Conservation (phyloP, 768 basidiomycete genomes). For the Collybia sordida region DNA sequence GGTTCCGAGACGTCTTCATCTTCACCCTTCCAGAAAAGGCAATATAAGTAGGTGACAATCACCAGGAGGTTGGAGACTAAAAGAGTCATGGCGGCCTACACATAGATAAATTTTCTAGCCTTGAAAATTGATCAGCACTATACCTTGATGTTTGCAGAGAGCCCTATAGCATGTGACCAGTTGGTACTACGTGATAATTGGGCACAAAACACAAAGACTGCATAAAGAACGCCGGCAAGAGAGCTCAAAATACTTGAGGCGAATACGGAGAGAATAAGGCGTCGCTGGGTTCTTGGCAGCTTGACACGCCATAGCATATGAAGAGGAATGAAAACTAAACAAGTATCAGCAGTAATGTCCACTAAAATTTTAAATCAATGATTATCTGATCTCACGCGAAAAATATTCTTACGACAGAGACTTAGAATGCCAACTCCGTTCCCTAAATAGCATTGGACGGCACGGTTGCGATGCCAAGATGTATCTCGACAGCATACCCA, state of each 20-base stretch:
- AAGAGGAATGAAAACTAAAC: slow-evolving; percentile 22
- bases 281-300: slow-evolving; percentile 16
- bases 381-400: background rate
- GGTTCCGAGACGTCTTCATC: slow-evolving; percentile 8
- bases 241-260: slow-evolving; percentile 21
- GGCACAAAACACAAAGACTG: slow-evolving; percentile 14
- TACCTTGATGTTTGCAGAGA: slow-evolving; percentile 19
- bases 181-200: slow-evolving; percentile 4
- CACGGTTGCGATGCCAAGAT: slow-evolving; percentile 10
- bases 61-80: slow-evolving; percentile 23
- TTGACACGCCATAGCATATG: slow-evolving; percentile 22
- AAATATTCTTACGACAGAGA: slow-evolving; percentile 12
- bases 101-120: background rate
- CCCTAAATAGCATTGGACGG: slow-evolving; percentile 12
- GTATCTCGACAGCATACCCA: slow-evolving; percentile 6
- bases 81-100: slow-evolving; percentile 16
- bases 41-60: slow-evolving; percentile 14
- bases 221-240: slow-evolving; percentile 16
- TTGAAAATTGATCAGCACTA: background rate
- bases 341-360: slow-evolving; percentile 22
- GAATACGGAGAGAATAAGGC: slow-evolving; percentile 23
- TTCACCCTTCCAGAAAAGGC: slow-evolving; percentile 9
- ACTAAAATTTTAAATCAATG: slow-evolving; percentile 8
- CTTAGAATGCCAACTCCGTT: slow-evolving; percentile 7
- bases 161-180: slow-evolving; percentile 5